Percentiles rank a stretch among this genome's conserved stretches.
These are phyloP conservation scores for Epichloe gansuensis DNA, from an alignment of 2,329 filamentous ascomycete species.

Conservation along the genomic window DNA sequence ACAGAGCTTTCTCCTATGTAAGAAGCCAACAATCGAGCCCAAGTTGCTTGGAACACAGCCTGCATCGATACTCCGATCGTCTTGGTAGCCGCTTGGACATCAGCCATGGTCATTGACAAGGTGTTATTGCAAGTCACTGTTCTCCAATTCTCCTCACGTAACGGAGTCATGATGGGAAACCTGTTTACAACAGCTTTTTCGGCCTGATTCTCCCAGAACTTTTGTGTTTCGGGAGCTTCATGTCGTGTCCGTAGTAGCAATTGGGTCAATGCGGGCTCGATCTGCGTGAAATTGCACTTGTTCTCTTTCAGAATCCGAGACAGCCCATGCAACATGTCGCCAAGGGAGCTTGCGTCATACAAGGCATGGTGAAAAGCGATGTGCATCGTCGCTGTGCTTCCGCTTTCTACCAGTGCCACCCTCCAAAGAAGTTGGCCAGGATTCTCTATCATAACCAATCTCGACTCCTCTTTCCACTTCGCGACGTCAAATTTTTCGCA, in stretches of 20 bases:
- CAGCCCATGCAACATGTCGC: conserved; percentile 50
- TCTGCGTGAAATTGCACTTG: conserved; percentile 6
- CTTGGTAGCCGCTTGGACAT: conserved; percentile 44
- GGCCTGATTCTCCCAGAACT: conserved; percentile 52
- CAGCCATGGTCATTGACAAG: conserved; percentile 26
- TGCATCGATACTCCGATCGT: conserved; percentile 57
- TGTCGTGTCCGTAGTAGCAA: conserved; percentile 25
- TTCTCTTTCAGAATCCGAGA: conserved; percentile 14
- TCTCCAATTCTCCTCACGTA: conserved; percentile 26
- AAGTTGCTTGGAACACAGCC: conserved; percentile 62
- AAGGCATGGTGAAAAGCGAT: conserved; percentile 62
- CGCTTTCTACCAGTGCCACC: conserved; percentile 32
- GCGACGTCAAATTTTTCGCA: not conserved
- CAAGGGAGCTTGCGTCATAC: conserved; percentile 70
- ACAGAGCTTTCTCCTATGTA: conserved; percentile 66
- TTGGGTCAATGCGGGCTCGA: conserved; percentile 26
- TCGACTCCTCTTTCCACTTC: conserved; percentile 24
- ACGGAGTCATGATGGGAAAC: conserved; percentile 67
- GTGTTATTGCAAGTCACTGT: conserved; percentile 20
- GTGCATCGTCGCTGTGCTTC: conserved; percentile 22
- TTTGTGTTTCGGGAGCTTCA: conserved; percentile 22
- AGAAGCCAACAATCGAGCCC: conserved; percentile 60
- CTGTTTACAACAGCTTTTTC: conserved; percentile 44
- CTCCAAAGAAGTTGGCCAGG: conserved; percentile 51
- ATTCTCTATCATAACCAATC: conserved; percentile 22